phyloP scores from a whole-genome alignment of 106 monocot genomes.

The Narthecium ossifragum region DNA sequence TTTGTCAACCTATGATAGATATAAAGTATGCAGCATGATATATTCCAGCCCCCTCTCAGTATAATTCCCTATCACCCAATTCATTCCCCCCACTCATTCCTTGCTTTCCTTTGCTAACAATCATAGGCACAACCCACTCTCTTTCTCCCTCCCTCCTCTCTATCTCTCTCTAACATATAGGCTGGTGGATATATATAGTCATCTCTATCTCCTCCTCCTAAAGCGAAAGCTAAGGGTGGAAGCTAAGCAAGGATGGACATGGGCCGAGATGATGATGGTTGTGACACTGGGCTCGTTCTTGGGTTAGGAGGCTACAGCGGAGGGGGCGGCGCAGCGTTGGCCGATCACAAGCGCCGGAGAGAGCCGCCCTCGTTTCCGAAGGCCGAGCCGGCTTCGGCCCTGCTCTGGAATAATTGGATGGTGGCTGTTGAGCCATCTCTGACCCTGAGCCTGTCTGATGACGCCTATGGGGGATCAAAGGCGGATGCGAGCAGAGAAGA shows the following conservation, averaged over 20 bases:
- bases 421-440: slow-evolving; percentile 29
- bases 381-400: background rate
- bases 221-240: background rate
- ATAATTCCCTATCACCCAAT: slow-evolving; percentile 14
- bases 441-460: slow-evolving; percentile 43
- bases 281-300: slow-evolving; percentile 33
- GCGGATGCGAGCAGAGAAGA: background rate
- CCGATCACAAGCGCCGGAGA: background rate
- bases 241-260: slow-evolving; percentile 9
- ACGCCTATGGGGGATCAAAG: background rate
- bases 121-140: slow-evolving; percentile 17
- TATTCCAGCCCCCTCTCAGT: slow-evolving; percentile 2
- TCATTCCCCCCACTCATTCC: slow-evolving; percentile 22
- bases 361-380: background rate
- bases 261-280: slow-evolving; percentile 19
- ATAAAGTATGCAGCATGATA: background rate
- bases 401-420: too few relatives aligned
- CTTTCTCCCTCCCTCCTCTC: slow-evolving; percentile 7
- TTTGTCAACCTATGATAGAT: slow-evolving; percentile 25
- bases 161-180: background rate
- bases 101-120: slow-evolving; percentile 26
- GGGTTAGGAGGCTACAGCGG: slow-evolving; percentile 19
- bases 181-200: background rate
- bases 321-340: background rate
- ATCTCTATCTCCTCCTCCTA: slow-evolving; percentile 7